Conservation (phyloP, 1,284 basidiomycete genomes). For the Cryptococcus wingfieldii region DNA sequence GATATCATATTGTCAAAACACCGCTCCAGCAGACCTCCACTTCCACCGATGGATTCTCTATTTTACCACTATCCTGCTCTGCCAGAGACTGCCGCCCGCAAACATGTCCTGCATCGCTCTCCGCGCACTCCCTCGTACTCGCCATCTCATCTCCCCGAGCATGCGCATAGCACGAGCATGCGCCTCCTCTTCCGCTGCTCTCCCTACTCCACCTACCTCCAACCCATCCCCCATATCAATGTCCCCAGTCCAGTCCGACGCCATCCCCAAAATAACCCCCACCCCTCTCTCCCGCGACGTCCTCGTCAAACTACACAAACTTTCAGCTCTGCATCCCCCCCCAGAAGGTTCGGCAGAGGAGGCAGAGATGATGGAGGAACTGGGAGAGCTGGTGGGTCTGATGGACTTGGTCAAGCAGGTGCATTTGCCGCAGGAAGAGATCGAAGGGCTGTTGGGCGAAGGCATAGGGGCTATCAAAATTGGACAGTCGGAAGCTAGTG, state of each 20-base stretch:
- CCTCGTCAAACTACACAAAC: slow-evolving; percentile 22
- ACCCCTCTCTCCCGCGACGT: slow-evolving; percentile 10
- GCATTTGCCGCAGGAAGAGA: slow-evolving; percentile 17
- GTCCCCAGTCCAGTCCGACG: neutral
- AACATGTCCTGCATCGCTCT: neutral
- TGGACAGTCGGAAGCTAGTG: neutral
- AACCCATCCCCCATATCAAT: neutral
- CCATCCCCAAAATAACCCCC: neutral
- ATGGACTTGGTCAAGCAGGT: slow-evolving; percentile 35
- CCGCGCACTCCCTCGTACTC: too few relatives aligned
- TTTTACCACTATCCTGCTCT: too few relatives aligned
- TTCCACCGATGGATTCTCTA: too few relatives aligned
- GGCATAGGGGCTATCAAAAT: slow-evolving; percentile 26
- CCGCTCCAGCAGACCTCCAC: too few relatives aligned
- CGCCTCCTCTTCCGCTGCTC: slow-evolving; percentile 3
- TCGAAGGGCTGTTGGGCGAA: slow-evolving; percentile 17
- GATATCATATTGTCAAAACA: too few relatives aligned
- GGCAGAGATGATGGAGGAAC: slow-evolving; percentile 15
- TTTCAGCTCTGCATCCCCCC: slow-evolving; percentile 32
- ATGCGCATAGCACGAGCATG: neutral
- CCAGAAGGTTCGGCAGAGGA: slow-evolving; percentile 24
- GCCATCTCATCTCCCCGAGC: neutral
- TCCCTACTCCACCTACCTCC: slow-evolving; percentile 4
- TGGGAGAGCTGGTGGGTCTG: slow-evolving; percentile 24
- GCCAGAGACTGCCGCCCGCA: too few relatives aligned